Evolutionary conservation across 2,329 filamentous ascomycete genomes (phyloP), one percentile per base, ranked within the genome.

Genomic region (Graphilbum ipis-grandicollis): DNA sequence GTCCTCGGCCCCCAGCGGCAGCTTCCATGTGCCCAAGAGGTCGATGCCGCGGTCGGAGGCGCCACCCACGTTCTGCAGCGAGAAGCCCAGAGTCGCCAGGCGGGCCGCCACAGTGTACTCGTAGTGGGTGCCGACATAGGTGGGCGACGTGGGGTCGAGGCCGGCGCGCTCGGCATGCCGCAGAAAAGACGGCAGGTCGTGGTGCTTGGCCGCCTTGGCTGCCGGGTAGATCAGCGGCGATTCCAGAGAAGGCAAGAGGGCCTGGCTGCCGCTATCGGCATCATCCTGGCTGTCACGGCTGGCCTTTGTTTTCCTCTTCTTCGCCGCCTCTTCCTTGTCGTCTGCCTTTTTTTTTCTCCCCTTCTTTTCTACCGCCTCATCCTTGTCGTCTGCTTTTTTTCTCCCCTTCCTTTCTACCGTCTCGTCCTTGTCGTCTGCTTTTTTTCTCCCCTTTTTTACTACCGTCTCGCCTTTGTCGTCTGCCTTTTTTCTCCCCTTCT

Each of bases 81-180:
- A 55, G 57, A 88, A 80, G 37, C 75, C 74, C 36, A 79, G 66
- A 2, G 57, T 55, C 3, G 63, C 48, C 0, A 88, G 64, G 1
- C 68, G 56, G 4, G 55, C 51, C 6, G 68, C 65, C 3, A 74
- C 68, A 0, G 62, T 72, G 58, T 88, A 88, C 54, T 90, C 82
- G 57, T 81, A 88, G 51, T 69, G 70, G 0, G 80, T 88, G 44
- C 82, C 82, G 31, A 75, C 60, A 50, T 75, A 86, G 32, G 73
- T 64, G 0, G 71, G 73, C 14, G 68, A 72, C 5, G 52, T 56
- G 1, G 59, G 53, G 43, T 70, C 63, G 18, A 84, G 60, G 1
- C 64, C 60, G 0, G 58, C 64, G 35, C 67, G 66, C 17, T 62
- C 52, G 5, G 75, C 75, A 52, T 85, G 75, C 19, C 64, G 58